Conservation (phyloP, 2,329 filamentous ascomycete genomes). For the Fusarium sp. region DNA sequence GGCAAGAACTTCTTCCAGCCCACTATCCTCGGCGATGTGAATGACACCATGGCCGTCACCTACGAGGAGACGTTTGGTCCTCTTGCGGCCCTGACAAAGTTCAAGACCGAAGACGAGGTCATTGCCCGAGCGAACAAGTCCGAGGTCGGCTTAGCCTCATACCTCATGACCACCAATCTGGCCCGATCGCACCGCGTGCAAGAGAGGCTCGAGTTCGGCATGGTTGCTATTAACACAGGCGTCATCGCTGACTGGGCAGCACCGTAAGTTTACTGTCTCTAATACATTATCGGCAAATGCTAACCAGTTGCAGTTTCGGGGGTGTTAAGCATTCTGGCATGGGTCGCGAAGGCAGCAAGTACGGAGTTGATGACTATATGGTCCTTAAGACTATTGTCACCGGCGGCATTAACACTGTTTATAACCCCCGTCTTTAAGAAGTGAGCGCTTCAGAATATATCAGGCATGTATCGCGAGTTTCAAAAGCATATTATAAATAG, state of each 20-base stretch:
- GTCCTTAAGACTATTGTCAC: slow-evolving; percentile 67
- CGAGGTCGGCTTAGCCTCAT: slow-evolving; percentile 73
- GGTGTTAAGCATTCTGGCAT: slow-evolving; percentile 73
- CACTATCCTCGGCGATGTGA: slow-evolving; percentile 72
- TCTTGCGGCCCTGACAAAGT: slow-evolving; percentile 71
- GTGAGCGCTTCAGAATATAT: background rate
- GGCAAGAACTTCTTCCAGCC: slow-evolving; percentile 79
- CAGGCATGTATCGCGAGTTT: background rate
- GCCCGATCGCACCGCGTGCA: slow-evolving; percentile 74
- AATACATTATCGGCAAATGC: background rate
- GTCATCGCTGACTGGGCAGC: slow-evolving; percentile 45
- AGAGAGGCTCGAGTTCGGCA: slow-evolving; percentile 76
- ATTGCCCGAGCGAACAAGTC: slow-evolving; percentile 71
- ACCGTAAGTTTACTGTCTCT: slow-evolving; percentile 35
- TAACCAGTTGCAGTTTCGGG: slow-evolving; percentile 58
- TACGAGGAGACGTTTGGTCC: slow-evolving; percentile 76
- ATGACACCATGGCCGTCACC: slow-evolving; percentile 66
- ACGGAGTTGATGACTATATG: slow-evolving; percentile 71
- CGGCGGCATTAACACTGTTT: slow-evolving; percentile 40
- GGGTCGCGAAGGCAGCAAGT: slow-evolving; percentile 70
- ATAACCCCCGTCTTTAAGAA: slow-evolving; percentile 3
- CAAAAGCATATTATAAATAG: background rate
- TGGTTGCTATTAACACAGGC: slow-evolving; percentile 76
- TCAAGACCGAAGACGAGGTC: slow-evolving; percentile 74
- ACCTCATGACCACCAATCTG: slow-evolving; percentile 76